Conservation (phyloP, 2,329 filamentous ascomycete genomes). For the Penicillium sp. region DNA sequence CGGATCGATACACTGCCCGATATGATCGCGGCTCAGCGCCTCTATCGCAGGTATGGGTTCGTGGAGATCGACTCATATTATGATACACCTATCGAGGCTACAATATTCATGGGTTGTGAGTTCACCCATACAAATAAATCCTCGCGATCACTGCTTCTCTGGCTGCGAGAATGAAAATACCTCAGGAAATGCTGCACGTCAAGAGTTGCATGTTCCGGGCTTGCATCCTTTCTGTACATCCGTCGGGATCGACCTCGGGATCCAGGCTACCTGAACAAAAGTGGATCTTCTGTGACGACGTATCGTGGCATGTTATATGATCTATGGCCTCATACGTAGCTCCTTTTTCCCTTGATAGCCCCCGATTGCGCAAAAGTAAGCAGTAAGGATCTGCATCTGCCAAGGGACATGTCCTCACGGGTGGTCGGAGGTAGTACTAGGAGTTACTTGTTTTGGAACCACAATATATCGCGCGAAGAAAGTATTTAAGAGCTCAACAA, state of each 20-base stretch:
- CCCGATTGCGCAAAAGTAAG: background rate
- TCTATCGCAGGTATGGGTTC: constrained; percentile 56
- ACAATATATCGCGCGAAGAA: background rate
- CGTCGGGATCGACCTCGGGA: no score
- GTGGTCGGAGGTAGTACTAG: background rate
- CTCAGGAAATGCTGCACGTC: no score
- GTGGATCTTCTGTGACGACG: background rate
- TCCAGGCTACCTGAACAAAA: no score
- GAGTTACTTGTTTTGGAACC: background rate
- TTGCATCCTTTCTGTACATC: no score
- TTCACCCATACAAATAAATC: background rate
- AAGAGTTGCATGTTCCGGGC: no score
- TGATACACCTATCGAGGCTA: constrained; percentile 54
- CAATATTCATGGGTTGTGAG: constrained; percentile 50
- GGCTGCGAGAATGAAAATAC: no score
- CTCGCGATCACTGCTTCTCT: no score
- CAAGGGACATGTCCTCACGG: background rate
- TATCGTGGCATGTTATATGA: background rate
- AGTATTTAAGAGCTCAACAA: background rate
- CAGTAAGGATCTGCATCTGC: background rate
- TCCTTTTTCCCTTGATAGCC: background rate
- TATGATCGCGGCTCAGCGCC: constrained; percentile 51
- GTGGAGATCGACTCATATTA: constrained; percentile 55
- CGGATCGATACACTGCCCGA: constrained; percentile 56
- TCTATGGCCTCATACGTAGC: background rate